Evolutionary conservation across 148 eudicot species (phyloP).

Genomic region (Pouteria glomerata): DNA sequence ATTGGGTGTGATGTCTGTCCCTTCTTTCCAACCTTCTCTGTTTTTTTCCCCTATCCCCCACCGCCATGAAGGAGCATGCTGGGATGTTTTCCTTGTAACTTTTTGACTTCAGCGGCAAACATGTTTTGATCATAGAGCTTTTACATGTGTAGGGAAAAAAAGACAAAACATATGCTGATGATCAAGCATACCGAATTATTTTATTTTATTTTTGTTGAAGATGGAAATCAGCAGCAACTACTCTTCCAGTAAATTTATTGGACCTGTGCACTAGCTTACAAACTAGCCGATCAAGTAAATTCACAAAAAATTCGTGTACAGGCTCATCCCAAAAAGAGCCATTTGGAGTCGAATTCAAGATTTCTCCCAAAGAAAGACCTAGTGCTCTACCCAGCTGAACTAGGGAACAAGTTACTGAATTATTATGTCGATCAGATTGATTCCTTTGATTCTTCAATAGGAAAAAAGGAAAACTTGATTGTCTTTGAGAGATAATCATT

Average conservation of each 20-base stretch:
- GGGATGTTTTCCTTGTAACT: slow-evolving; percentile 36
- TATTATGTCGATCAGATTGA: slow-evolving; percentile 16
- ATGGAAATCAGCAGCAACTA: no score
- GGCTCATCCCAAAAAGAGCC: no score
- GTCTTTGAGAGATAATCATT: slow-evolving; percentile 33
- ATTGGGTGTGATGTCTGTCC: slow-evolving; percentile 23
- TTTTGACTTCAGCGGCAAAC: slow-evolving; percentile 50
- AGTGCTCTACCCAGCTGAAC: no score
- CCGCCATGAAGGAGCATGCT: slow-evolving; percentile 37
- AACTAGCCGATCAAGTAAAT: no score
- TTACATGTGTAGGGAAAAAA: slow-evolving; percentile 7
- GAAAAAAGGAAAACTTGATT: slow-evolving; percentile 24
- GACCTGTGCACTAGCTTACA: no score
- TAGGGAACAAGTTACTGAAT: no score
- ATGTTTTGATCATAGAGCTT: slow-evolving; percentile 27
- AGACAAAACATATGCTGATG: slow-evolving; percentile 7
- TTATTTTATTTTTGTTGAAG: no score
- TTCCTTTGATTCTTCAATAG: slow-evolving; percentile 32
- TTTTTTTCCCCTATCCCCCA: slow-evolving; percentile 13
- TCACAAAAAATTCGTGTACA: no score
- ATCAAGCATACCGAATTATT: no score
- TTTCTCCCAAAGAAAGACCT: no score
- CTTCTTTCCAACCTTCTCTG: slow-evolving; percentile 20
- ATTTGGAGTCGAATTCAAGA: no score
- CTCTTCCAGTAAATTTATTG: no score